Percentiles rank a stretch among this genome's conserved stretches.
phyloP scores from a whole-genome alignment of 768 basidiomycete genomes.

The Tulasnella sp. region DNA sequence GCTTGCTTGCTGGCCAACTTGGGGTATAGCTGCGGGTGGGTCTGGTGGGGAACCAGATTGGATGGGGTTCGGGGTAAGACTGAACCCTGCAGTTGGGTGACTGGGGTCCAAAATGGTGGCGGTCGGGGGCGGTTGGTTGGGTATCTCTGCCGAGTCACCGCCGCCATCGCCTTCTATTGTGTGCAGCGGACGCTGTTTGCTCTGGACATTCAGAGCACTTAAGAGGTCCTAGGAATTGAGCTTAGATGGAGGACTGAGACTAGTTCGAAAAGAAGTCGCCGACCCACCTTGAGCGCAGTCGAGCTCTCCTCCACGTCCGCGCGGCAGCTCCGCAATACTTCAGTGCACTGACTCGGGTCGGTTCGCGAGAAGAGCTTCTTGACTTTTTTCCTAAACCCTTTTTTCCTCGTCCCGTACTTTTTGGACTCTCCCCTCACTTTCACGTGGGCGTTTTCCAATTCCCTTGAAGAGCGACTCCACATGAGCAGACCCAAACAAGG shows the following conservation, averaged over 20 bases:
- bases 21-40: too few relatives aligned
- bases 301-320: not conserved
- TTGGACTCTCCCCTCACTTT: not conserved
- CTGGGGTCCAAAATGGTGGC: too few relatives aligned
- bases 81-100: too few relatives aligned
- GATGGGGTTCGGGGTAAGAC: too few relatives aligned
- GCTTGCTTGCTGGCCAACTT: too few relatives aligned
- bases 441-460: not conserved
- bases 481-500: not conserved
- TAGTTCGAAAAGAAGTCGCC: not conserved
- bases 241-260: not conserved
- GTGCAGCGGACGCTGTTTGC: too few relatives aligned
- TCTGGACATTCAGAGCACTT: too few relatives aligned
- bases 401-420: not conserved
- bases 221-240: not conserved
- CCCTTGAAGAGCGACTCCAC: not conserved
- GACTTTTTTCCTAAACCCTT: not conserved
- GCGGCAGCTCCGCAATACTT: not conserved
- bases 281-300: not conserved
- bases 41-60: too few relatives aligned
- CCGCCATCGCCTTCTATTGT: too few relatives aligned
- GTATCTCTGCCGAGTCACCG: too few relatives aligned
- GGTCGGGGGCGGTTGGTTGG: too few relatives aligned
- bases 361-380: not conserved
- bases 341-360: not conserved